Conservation (phyloP, 306 rosid genomes). For the Ormosia emarginata region DNA sequence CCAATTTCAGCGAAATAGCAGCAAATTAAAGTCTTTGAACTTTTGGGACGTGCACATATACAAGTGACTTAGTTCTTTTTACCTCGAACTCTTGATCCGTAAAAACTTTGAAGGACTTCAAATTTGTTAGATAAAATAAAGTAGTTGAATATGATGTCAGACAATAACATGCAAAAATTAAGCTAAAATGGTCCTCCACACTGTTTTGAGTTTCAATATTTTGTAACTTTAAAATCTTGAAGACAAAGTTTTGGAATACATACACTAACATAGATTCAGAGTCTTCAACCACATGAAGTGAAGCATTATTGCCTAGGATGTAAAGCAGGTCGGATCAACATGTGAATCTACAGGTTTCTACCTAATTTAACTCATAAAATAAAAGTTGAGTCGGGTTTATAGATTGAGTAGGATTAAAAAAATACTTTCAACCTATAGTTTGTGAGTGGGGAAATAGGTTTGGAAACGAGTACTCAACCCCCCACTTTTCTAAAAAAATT, state of each 20-base stretch:
- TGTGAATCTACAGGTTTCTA: too few species aligned
- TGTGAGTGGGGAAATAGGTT: too few species aligned
- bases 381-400: too few species aligned
- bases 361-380: too few species aligned
- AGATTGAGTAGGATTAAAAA: too few species aligned
- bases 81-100: neutral
- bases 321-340: too few species aligned
- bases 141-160: neutral
- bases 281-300: constrained; percentile 50
- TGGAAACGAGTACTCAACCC: too few species aligned
- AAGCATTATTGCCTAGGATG: constrained; percentile 48
- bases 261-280: constrained; percentile 54
- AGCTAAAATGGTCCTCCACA: neutral
- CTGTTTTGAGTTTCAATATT: neutral
- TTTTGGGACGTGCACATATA: neutral
- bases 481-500: too few species aligned
- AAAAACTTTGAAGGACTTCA: neutral
- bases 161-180: neutral
- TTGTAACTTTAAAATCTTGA: neutral
- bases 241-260: neutral
- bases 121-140: too few species aligned
- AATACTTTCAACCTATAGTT: too few species aligned
- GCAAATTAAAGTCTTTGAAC: neutral
- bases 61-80: too few species aligned
- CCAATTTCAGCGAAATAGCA: too few species aligned